phyloP scores from a whole-genome alignment of 768 basidiomycete genomes.

The Serpula lacrymans region DNA sequence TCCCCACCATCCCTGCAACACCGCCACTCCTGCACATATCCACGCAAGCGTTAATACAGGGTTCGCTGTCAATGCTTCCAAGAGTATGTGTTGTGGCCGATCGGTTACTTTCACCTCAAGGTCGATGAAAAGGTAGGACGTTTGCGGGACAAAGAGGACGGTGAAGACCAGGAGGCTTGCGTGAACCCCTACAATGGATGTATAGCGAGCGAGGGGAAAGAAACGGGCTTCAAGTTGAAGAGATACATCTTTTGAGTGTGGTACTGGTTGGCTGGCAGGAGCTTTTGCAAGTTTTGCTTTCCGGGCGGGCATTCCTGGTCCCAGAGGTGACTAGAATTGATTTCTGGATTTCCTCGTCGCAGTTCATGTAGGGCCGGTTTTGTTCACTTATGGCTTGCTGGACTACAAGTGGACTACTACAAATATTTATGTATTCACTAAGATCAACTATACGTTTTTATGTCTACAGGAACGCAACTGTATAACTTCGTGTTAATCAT shows the following conservation, averaged over 20 bases:
- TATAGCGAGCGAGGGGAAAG: slow-evolving; percentile 58
- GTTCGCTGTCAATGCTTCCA: slow-evolving; percentile 60
- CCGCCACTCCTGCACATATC: slow-evolving; percentile 47
- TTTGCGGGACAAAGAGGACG: slow-evolving; percentile 69
- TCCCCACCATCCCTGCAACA: slow-evolving; percentile 72
- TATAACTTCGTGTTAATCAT: too few species aligned
- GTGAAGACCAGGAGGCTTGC: slow-evolving; percentile 62
- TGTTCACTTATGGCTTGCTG: too few species aligned
- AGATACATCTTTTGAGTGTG: neutral
- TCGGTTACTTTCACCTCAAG: slow-evolving; percentile 38
- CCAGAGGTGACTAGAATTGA: too few species aligned
- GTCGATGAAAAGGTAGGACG: slow-evolving; percentile 41
- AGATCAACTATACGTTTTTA: too few species aligned
- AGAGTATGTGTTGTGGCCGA: slow-evolving; percentile 67
- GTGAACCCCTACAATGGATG: slow-evolving; percentile 66
- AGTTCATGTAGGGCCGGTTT: too few species aligned
- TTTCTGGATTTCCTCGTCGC: too few species aligned
- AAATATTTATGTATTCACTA: too few species aligned
- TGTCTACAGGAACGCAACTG: too few species aligned
- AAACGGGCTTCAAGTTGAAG: slow-evolving; percentile 8
- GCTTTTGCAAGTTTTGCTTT: slow-evolving; percentile 1
- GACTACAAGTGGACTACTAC: too few species aligned
- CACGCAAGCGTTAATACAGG: slow-evolving; percentile 58
- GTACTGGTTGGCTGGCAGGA: neutral
- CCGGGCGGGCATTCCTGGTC: slow-evolving; percentile 6